A percentile compares a stretch with the other conserved stretches of the same genome.
Conservation (phyloP, 1,284 basidiomycete species). For the Bondarzewia mesenterica region DNA sequence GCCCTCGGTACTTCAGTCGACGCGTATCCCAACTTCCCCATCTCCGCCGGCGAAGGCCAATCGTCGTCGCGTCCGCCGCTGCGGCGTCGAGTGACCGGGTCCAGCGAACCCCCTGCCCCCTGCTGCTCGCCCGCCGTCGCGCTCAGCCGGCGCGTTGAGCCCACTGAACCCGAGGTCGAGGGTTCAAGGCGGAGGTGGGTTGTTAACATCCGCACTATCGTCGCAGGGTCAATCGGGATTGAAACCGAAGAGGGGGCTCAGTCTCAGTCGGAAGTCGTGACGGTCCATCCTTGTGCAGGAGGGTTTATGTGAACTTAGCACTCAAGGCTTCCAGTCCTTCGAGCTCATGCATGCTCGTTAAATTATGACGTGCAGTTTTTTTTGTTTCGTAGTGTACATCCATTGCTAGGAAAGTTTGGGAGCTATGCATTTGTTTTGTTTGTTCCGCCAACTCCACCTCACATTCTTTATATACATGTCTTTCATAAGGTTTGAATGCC, state of each 20-base stretch:
- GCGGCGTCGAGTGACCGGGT: slow-evolving; percentile 48
- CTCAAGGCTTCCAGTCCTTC: no score
- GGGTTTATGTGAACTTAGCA: no score
- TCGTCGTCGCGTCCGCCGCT: slow-evolving; percentile 32
- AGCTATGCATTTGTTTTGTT: no score
- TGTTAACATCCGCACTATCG: slow-evolving; percentile 29
- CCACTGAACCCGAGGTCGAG: slow-evolving; percentile 68
- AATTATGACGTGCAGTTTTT: no score
- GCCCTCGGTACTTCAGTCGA: slow-evolving; percentile 36
- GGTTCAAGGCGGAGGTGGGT: slow-evolving; percentile 39
- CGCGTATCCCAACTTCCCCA: slow-evolving; percentile 6
- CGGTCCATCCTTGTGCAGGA: no score
- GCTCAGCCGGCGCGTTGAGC: slow-evolving; percentile 45
- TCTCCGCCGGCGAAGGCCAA: slow-evolving; percentile 4
- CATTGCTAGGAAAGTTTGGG: no score
- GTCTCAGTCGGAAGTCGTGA: slow-evolving; percentile 33
- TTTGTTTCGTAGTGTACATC: no score
- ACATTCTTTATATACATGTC: no score
- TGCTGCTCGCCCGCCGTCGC: slow-evolving; percentile 20
- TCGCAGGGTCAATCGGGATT: slow-evolving; percentile 30
- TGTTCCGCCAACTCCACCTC: no score
- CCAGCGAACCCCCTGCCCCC: not conserved
- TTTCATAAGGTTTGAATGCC: no score
- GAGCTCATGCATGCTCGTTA: no score
- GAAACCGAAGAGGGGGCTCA: slow-evolving; percentile 41